Conservation (phyloP, 108 stramenopile species). For the Asterionellopsis glacialis region DNA sequence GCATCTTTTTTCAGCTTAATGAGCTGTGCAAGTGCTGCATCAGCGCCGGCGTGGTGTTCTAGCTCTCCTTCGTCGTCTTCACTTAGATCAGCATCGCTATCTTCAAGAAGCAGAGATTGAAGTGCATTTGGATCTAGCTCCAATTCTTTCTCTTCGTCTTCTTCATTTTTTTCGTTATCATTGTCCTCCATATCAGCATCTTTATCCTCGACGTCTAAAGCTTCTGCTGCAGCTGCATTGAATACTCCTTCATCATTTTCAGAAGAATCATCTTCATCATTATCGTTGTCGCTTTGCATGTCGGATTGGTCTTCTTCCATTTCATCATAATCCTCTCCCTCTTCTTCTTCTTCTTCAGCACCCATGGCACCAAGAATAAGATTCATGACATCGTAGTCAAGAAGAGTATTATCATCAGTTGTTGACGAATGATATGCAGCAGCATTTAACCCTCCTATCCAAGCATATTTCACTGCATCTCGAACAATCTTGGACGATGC, state of each 20-base stretch:
- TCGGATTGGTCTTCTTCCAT: conserved; percentile 16
- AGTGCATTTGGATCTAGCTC: conserved; percentile 61
- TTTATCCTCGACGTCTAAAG: conserved; percentile 29
- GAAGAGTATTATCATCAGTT: conserved; percentile 17
- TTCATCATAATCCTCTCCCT: conserved; percentile 36
- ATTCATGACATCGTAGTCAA: conserved; percentile 52
- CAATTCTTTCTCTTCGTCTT: conserved; percentile 36
- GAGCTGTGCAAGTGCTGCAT: conserved; percentile 74
- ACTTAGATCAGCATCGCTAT: conserved; percentile 62
- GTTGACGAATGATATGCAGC: conserved; percentile 15
- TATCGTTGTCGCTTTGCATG: conserved; percentile 18
- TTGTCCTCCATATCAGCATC: conserved; percentile 12
- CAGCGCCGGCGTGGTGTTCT: conserved; percentile 87
- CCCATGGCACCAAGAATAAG: conserved; percentile 30
- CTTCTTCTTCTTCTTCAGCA: conserved; percentile 29
- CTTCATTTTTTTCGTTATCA: conserved; percentile 9
- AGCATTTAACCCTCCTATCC: conserved; percentile 46
- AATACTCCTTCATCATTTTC: conserved; percentile 12
- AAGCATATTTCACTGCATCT: conserved; percentile 63
- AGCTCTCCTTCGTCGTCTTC: conserved; percentile 37
- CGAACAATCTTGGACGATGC: conserved; percentile 67
- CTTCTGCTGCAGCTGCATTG: conserved; percentile 22
- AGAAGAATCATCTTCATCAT: conserved; percentile 21
- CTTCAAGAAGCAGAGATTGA: conserved; percentile 68
- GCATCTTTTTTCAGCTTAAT: conserved; percentile 82